Base-by-base conservation (phyloP, 352 stramenopile species). In the Globisporangium paddicum region DNA sequence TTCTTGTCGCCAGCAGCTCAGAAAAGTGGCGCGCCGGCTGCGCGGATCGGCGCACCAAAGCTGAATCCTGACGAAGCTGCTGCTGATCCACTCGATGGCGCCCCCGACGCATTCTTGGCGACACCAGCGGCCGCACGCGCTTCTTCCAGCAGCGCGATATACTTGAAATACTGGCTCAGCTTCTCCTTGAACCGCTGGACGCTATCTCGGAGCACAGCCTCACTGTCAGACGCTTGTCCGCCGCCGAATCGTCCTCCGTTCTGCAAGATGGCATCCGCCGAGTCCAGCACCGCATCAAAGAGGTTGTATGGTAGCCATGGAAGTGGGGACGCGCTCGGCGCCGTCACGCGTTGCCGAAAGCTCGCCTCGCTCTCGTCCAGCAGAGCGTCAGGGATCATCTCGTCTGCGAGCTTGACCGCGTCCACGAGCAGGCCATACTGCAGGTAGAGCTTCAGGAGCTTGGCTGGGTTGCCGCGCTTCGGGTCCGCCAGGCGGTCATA, bases 221-320 rank as follows among this genome's bases (percentile, higher is more conserved):
- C 58, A 2, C 49, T 51, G 10, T 47, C 28, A 19, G 46, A 38
- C 14, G 16, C 25, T 16, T 35, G 34, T 41, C 11, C 19, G 10
- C 26, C n/a, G 14, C 47, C 28, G 18, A 41, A 30, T 3, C 18
- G 26, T 5, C 47, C 59, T 1, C 52, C 50, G 47, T 63, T 66
- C 14, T 54, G 74, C 40, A 89, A 37, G 37, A 73, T 72, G 7
- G 69, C 70, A 19, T 73, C 53, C 13, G 63, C 70, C 14, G 77
- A 68, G 52, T 89, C 76, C 19, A 92, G 59, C 47, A 90, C 58
- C 10, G 56, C 65, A 48, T 92, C 82, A 19, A 92, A 70, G 2
- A 90, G 61, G 40, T 77, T 87, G 67, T 86, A 90, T 2, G 82
- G 80, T 28, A 92, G 73, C 76, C 76, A 92, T 11, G 79, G 74